Conservation (phyloP, 148 eudicot genomes). For the Talinum fruticosum region DNA sequence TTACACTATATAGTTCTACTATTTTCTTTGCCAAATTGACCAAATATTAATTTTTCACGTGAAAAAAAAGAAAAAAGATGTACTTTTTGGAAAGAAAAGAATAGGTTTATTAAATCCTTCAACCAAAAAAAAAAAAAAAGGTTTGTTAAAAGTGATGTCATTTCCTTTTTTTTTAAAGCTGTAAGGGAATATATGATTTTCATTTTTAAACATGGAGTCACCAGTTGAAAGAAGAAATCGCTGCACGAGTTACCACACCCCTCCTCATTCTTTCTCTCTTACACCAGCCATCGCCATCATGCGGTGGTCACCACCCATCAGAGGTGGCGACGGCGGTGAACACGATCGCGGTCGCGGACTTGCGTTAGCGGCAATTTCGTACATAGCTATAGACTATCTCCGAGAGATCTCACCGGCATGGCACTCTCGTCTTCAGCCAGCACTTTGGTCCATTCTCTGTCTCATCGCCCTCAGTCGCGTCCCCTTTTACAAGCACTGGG, state of each 20-base stretch:
- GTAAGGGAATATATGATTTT: no score
- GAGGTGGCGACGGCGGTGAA: conserved; percentile 29
- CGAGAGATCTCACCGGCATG: conserved; percentile 64
- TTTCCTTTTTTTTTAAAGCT: no score
- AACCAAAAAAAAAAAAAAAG: no score
- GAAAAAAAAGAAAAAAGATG: no score
- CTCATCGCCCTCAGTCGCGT: conserved; percentile 60
- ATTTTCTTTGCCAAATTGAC: no score
- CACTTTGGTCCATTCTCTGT: conserved; percentile 55
- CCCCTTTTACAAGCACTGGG: conserved; percentile 76
- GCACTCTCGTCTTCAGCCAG: conserved; percentile 79
- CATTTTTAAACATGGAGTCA: neutral
- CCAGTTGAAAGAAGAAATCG: neutral
- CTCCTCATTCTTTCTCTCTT: neutral
- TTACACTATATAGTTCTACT: no score
- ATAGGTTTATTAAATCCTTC: no score
- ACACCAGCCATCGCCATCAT: conserved; percentile 15
- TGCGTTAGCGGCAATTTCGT: conserved; percentile 59
- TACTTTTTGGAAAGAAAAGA: no score
- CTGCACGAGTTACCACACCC: neutral
- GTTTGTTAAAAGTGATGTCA: no score
- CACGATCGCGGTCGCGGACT: conserved; percentile 48
- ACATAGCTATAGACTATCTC: conserved; percentile 73
- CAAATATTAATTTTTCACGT: no score
- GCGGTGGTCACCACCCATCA: conserved; percentile 34